These are phyloP conservation scores for Sporopachydermia quercuum DNA, from an alignment of 805 yeast genomes.

Conservation along the genomic window DNA sequence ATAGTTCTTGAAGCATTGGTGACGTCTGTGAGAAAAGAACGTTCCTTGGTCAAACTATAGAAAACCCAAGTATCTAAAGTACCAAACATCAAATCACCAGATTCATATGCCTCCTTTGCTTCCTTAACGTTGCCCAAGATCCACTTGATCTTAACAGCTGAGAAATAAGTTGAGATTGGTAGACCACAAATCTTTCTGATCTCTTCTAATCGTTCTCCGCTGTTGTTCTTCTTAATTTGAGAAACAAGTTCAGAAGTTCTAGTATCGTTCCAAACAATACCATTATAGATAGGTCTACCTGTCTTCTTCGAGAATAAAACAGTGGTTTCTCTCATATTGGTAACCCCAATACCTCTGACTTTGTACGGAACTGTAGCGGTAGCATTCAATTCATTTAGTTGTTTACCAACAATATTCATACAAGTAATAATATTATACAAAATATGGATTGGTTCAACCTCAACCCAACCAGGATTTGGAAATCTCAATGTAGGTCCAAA, in stretches of 20 bases:
- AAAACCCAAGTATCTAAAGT: constrained; percentile 92
- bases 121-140: constrained; percentile 61
- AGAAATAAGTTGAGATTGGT: constrained; percentile 82
- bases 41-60: constrained; percentile 62
- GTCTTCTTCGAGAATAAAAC: constrained; percentile 68
- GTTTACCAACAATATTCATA: constrained; percentile 24
- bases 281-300: constrained; percentile 71
- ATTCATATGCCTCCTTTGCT: constrained; percentile 53
- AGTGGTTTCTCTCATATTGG: constrained; percentile 94
- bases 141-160: constrained; percentile 86
- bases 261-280: constrained; percentile 94
- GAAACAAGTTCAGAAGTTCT: constrained; percentile 64
- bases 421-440: constrained; percentile 72
- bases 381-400: constrained; percentile 18
- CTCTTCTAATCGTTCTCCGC: constrained; percentile 38
- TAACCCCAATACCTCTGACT: constrained; percentile 69
- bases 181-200: constrained; percentile 62
- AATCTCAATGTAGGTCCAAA: constrained; percentile 58
- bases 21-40: constrained; percentile 65
- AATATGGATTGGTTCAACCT: constrained; percentile 77
- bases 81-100: constrained; percentile 77
- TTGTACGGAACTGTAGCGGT: constrained; percentile 32
- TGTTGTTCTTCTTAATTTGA: constrained; percentile 37
- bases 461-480: constrained; percentile 88
- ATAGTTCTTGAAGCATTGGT: constrained; percentile 88